These are phyloP conservation scores for Linnemannia schmuckeri DNA, from an alignment of 192 early-diverging fungal species.

Conservation along the genomic window DNA sequence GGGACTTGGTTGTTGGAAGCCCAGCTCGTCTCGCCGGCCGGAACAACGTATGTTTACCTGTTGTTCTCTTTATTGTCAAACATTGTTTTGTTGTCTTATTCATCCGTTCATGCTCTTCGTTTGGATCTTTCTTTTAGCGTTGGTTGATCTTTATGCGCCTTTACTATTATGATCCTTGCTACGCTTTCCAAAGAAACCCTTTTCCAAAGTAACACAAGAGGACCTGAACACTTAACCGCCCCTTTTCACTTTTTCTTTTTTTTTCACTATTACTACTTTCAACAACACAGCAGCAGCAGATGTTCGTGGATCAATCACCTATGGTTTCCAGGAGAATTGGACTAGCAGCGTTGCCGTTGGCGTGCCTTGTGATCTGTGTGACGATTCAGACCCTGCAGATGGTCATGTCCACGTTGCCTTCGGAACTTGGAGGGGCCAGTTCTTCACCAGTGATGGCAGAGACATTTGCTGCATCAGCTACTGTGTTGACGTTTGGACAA, in stretches of 20 bases:
- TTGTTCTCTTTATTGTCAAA: background rate
- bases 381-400: slow-evolving; percentile 61
- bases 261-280: background rate
- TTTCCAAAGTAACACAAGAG: background rate
- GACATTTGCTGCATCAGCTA: slow-evolving; percentile 34
- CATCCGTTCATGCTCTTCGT: too few relatives aligned
- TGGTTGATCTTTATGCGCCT: slow-evolving; percentile 2
- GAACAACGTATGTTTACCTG: slow-evolving; percentile 52
- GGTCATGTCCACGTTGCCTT: slow-evolving; percentile 16
- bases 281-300: slow-evolving; percentile 51
- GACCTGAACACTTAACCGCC: background rate
- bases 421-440: slow-evolving; percentile 6
- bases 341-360: slow-evolving; percentile 83
- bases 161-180: background rate
- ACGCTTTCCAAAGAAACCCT: background rate
- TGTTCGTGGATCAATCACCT: slow-evolving; percentile 78
- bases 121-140: too few relatives aligned
- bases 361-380: slow-evolving; percentile 77
- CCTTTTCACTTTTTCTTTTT: background rate
- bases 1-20: slow-evolving; percentile 81
- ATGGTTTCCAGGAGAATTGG: slow-evolving; percentile 85
- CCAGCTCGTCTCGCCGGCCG: slow-evolving; percentile 58
- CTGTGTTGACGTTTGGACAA: slow-evolving; percentile 31
- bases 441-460: slow-evolving; percentile 6
- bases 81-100: background rate